Conservation (phyloP, 352 stramenopile species). For the Phytopythium vexans region DNA sequence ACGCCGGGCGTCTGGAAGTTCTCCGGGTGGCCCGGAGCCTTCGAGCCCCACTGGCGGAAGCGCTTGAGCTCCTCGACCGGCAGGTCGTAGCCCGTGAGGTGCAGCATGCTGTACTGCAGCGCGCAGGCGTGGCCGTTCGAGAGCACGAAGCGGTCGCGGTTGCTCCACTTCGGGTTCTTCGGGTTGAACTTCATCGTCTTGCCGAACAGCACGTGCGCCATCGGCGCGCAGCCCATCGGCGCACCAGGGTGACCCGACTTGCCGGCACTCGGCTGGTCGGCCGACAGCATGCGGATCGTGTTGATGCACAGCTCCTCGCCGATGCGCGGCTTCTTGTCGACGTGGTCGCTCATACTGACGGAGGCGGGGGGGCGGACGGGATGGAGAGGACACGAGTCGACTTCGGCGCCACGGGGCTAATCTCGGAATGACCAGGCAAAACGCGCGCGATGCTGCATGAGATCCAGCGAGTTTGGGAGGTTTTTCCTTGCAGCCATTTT, state of each 20-base stretch:
- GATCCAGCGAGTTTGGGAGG: not conserved
- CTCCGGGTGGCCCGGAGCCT: constrained; percentile 98
- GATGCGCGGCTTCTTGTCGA: constrained; percentile 81
- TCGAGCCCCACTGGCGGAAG: constrained; percentile 96
- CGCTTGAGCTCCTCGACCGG: constrained; percentile 96
- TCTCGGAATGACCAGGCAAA: constrained; percentile 28
- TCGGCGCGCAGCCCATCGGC: constrained; percentile 98
- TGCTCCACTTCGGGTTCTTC: constrained; percentile 88
- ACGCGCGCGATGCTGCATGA: not conserved
- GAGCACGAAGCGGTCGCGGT: constrained; percentile 99
- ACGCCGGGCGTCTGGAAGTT: constrained; percentile 94
- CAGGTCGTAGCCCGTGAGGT: constrained; percentile 95
- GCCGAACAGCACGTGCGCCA: constrained; percentile 96
- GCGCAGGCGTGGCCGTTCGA: constrained; percentile 99
- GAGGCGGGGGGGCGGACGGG: constrained; percentile 2
- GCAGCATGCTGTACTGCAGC: constrained; percentile 99
- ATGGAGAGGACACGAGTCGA: constrained; percentile 4
- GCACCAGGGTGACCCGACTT: constrained; percentile 98
- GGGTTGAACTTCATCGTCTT: constrained; percentile 89
- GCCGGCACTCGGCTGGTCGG: constrained; percentile 96
- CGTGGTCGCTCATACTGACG: constrained; percentile 64
- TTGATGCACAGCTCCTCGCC: constrained; percentile 94
- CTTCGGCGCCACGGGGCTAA: constrained; percentile 38
- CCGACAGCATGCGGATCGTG: constrained; percentile 95
- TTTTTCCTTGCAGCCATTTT: too few species aligned